phyloP scores from a whole-genome alignment of 1,284 basidiomycete species.

The Moesziomyces sp. region DNA sequence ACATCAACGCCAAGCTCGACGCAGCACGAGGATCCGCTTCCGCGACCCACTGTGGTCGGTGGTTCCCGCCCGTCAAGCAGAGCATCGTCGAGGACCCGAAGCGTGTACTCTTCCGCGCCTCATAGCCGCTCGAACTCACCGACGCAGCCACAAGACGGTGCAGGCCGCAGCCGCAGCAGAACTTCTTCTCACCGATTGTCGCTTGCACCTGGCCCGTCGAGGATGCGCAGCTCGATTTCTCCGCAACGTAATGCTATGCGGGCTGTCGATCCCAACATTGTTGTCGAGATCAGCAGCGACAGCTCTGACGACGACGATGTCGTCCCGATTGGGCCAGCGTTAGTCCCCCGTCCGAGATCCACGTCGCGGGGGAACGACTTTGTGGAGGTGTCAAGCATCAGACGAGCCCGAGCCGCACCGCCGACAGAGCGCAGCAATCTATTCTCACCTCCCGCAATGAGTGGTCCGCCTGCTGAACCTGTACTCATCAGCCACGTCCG shows the following conservation, averaged over 20 bases:
- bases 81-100: constrained; percentile 18
- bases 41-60: constrained; percentile 32
- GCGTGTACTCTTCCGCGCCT: constrained; percentile 9
- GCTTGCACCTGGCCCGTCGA: neutral
- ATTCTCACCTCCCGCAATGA: constrained; percentile 23
- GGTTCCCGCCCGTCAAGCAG: constrained; percentile 26
- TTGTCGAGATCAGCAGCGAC: constrained; percentile 45
- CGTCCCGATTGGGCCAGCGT: constrained; percentile 6
- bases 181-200: neutral
- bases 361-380: constrained; percentile 5
- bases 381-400: constrained; percentile 23
- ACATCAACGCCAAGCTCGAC: neutral
- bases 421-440: constrained; percentile 5
- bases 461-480: constrained; percentile 15
- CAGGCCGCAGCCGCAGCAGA: neutral
- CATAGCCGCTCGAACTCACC: constrained; percentile 28
- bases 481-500: constrained; percentile 2
- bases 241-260: neutral
- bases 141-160: neutral
- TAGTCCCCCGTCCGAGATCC: neutral
- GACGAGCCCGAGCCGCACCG: constrained; percentile 10
- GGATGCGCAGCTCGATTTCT: constrained; percentile 6
- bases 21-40: constrained; percentile 18
- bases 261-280: constrained; percentile 2
- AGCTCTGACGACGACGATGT: constrained; percentile 30